phyloP scores from a whole-genome alignment of 306 rosid species.

The Glycine latifolia region DNA sequence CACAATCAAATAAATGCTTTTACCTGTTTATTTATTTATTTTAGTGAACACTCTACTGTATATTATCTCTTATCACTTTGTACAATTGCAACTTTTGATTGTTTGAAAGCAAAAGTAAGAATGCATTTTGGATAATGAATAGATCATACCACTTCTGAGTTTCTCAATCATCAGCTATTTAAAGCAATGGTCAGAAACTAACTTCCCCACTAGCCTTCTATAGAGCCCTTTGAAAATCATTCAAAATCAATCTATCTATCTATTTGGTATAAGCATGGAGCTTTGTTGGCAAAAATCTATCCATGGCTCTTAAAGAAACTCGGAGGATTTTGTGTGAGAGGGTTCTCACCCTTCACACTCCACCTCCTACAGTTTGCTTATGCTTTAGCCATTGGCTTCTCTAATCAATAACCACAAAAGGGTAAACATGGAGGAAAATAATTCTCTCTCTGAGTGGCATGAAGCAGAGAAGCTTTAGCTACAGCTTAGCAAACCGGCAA shows the following conservation, averaged over 20 bases:
- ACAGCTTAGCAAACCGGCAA: constrained; percentile 75
- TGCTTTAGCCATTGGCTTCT: constrained; percentile 53
- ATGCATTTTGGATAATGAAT: constrained; percentile 51
- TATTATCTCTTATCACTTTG: constrained; percentile 25
- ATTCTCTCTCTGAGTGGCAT: constrained; percentile 35
- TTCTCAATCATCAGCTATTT: constrained; percentile 57
- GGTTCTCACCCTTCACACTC: constrained; percentile 49
- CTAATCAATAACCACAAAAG: not conserved
- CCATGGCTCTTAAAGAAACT: constrained; percentile 51
- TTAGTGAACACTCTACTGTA: constrained; percentile 25
- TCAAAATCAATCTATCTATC: constrained; percentile 44
- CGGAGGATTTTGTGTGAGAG: constrained; percentile 48
- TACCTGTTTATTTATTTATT: constrained; percentile 27
- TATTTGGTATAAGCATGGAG: constrained; percentile 41
- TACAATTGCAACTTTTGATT: constrained; percentile 51
- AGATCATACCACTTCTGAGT: constrained; percentile 41
- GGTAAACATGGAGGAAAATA: constrained; percentile 19
- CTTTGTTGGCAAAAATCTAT: constrained; percentile 51
- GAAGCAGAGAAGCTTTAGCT: constrained; percentile 53
- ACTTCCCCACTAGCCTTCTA: constrained; percentile 57
- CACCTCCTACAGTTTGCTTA: constrained; percentile 56
- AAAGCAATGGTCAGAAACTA: constrained; percentile 52
- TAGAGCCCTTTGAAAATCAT: constrained; percentile 49
- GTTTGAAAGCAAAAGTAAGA: constrained; percentile 43
- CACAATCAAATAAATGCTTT: constrained; percentile 15